Evolutionary conservation across 441 rosid genomes (phyloP), one percentile per base, ranked within the genome.

Genomic region (Euphorbia corollata): DNA sequence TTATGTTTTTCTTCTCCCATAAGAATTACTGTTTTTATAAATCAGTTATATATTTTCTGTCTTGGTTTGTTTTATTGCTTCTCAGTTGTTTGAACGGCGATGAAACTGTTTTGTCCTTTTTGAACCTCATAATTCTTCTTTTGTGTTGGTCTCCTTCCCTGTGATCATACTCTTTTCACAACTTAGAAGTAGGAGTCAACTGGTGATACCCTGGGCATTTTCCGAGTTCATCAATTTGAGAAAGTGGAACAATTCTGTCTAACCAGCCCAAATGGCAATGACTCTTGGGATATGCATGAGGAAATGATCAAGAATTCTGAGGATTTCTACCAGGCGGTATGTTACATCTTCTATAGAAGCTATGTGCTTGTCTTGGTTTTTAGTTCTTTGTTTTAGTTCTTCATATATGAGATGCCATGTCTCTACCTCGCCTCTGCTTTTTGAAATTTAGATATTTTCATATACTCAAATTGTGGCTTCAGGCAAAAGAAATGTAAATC

Each of bases 141-240:
- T 6, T 12, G 5, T 51, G 22, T 18, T 51, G 56, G 9, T 51
- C 23, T 51, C 56, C 8, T 51, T 48, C 54, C 54, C 7, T 48
- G 20, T 16, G 54, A 48, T 16, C 20, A 16, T 2, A 15, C 54
- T 16, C 54, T 48, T 16, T 18, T 48, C 8, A 48, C 19, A 0
- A 18, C 54, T n/a, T 19, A 5, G 56, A 51, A 51, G 56, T 51
- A 18, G 9, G 22, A n/a, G 56, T 51, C 23, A 51, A 19, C 56
- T 1, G 9, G 91, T 66, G 97, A 88, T 48, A 89, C 94, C 19
- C 73, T 87, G 63, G 94, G 94, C 59, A 91, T 91, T 64, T 89
- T 87, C 80, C 81, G 92, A 63, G 89, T 86, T 78, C 94, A 89
- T 78, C 96, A 89, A 75, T 91, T 91, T 75, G 96, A 89, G 82